Percentiles rank a stretch among this genome's conserved stretches.
Conservation (phyloP, 2,329 filamentous ascomycete species). For the Metarhizium humberi region DNA sequence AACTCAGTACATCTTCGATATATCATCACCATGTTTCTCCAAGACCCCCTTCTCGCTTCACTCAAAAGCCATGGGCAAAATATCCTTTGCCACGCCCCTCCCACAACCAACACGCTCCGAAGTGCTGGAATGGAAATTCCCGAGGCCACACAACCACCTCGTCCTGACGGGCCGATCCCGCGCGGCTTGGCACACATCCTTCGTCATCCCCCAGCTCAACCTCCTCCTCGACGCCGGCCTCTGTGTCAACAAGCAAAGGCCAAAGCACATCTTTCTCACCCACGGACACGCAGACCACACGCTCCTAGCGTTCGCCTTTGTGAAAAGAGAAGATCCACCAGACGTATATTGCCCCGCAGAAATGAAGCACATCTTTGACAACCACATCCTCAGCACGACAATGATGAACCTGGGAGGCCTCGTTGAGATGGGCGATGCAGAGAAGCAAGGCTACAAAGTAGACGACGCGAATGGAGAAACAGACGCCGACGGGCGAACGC, state of each 20-base stretch:
- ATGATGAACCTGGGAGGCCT: conserved; percentile 33
- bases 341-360: conserved; percentile 35
- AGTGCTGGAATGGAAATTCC: conserved; percentile 36
- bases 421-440: conserved; percentile 19
- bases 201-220: conserved; percentile 39
- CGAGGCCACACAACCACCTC: conserved; percentile 30
- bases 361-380: conserved; percentile 28
- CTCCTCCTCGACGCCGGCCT: conserved; percentile 40
- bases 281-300: conserved; percentile 40
- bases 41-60: background rate
- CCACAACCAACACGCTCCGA: conserved; percentile 33
- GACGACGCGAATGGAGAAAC: conserved; percentile 9
- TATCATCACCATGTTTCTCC: background rate
- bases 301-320: conserved; percentile 32
- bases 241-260: conserved; percentile 33
- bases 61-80: background rate
- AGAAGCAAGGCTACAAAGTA: background rate
- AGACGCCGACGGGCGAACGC: conserved; percentile 9
- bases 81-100: conserved; percentile 31
- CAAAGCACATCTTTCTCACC: conserved; percentile 40
- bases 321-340: conserved; percentile 33
- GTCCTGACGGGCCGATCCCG: conserved; percentile 37
- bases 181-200: conserved; percentile 42
- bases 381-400: conserved; percentile 29
- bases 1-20: no score